Conservation (phyloP, 106 monocot genomes). For the Acorus gramineus region DNA sequence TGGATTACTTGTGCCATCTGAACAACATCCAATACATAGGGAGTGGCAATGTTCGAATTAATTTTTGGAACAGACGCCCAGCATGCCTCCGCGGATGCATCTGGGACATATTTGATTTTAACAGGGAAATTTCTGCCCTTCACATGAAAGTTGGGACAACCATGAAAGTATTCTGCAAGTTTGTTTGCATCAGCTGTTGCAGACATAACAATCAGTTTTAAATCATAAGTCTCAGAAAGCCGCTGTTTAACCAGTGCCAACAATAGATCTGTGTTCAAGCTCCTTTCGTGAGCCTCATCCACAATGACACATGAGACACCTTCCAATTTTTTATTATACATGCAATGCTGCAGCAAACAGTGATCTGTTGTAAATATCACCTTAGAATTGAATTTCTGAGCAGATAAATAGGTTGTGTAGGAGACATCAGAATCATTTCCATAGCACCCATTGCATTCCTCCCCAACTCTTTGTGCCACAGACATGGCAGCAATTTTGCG, state of each 20-base stretch:
- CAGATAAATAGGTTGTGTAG: constrained; percentile 39
- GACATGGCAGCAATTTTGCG: constrained; percentile 84
- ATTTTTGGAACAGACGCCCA: constrained; percentile 13
- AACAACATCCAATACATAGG: constrained; percentile 71
- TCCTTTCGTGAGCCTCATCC: constrained; percentile 99
- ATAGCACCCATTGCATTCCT: constrained; percentile 78
- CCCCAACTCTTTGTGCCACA: constrained; percentile 61
- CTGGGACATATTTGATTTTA: constrained; percentile 74
- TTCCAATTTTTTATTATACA: constrained; percentile 39
- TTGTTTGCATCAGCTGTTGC: constrained; percentile 86
- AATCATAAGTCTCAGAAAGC: constrained; percentile 49
- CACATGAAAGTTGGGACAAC: constrained; percentile 57
- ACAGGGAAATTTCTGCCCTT: constrained; percentile 85
- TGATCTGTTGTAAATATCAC: constrained; percentile 82
- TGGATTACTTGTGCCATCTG: constrained; percentile 66
- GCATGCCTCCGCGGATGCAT: constrained; percentile 28
- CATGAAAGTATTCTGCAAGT: constrained; percentile 66
- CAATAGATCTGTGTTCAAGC: constrained; percentile 84
- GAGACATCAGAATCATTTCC: constrained; percentile 32
- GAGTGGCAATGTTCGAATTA: constrained; percentile 17
- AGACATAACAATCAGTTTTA: constrained; percentile 89
- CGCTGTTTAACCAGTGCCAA: constrained; percentile 72
- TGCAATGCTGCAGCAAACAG: constrained; percentile 73
- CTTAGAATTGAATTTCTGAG: constrained; percentile 28
- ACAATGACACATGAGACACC: constrained; percentile 70